These are phyloP conservation scores for Phycomyces blakesleeanus DNA, from an alignment of 192 early-diverging fungal genomes.

Conservation along the genomic window DNA sequence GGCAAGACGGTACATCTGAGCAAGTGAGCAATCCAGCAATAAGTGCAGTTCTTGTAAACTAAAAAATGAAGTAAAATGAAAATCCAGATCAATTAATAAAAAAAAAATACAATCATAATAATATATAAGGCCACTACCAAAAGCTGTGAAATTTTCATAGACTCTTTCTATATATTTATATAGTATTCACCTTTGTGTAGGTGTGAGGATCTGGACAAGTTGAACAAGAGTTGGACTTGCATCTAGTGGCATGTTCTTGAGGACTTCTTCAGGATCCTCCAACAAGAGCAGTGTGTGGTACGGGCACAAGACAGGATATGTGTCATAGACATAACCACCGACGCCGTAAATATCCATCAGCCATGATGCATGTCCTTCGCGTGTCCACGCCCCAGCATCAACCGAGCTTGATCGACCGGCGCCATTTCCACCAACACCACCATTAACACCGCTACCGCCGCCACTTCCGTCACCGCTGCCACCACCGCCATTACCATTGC, in stretches of 20 bases:
- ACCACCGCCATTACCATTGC: not conserved
- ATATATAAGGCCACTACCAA: not conserved
- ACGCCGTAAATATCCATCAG: conserved; percentile 34
- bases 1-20: conserved; percentile 85
- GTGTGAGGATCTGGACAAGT: conserved; percentile 83
- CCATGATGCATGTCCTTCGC: conserved; percentile 12
- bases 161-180: no score
- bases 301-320: conserved; percentile 75
- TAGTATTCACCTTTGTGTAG: conserved; percentile 75
- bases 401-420: no score
- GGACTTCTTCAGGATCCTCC: conserved; percentile 77
- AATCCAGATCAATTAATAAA: no score
- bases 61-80: no score
- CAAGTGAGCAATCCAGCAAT: conserved; percentile 86
- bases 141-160: no score
- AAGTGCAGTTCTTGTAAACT: conserved; percentile 79
- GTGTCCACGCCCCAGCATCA: not conserved
- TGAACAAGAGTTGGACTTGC: conserved; percentile 84
- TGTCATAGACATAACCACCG: conserved; percentile 57
- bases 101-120: not conserved
- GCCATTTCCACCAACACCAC: not conserved
- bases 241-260: conserved; percentile 76
- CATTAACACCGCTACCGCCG: no score
- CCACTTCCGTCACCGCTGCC: no score
- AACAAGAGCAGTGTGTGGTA: conserved; percentile 84